These are phyloP conservation scores for Ceratocystis huliohia DNA, from an alignment of 2,329 filamentous ascomycete genomes.

Conservation along the genomic window DNA sequence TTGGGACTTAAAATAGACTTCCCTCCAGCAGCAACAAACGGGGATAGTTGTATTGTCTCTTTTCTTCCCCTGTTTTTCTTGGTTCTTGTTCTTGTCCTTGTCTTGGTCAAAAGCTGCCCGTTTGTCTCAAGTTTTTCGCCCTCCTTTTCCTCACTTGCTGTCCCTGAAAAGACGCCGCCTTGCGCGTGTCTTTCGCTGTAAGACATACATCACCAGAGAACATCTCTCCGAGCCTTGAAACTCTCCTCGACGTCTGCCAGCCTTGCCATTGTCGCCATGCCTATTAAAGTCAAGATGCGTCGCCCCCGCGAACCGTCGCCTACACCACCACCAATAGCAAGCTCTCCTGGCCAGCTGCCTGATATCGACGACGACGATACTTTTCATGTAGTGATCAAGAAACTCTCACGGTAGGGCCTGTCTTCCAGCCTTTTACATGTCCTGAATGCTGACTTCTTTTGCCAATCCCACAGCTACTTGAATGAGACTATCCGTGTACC, in stretches of 20 bases:
- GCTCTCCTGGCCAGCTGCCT: slow-evolving; percentile 26
- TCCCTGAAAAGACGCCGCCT: not conserved
- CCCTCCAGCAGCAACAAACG: not conserved
- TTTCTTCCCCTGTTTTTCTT: not conserved
- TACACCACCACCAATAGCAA: slow-evolving; percentile 6
- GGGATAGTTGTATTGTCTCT: not conserved
- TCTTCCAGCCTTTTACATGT: not conserved
- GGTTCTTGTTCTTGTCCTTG: not conserved
- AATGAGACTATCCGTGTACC: slow-evolving; percentile 50
- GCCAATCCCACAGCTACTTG: slow-evolving; percentile 40
- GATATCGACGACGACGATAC: slow-evolving; percentile 27
- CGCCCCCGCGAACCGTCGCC: slow-evolving; percentile 12
- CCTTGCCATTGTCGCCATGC: slow-evolving; percentile 8
- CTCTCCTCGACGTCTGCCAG: not conserved
- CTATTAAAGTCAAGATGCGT: slow-evolving; percentile 21
- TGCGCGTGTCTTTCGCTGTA: not conserved
- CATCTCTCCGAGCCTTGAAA: not conserved
- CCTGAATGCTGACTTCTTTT: not conserved
- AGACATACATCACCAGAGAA: not conserved
- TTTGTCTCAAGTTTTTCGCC: not conserved
- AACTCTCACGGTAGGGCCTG: slow-evolving; percentile 45
- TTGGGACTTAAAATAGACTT: not conserved
- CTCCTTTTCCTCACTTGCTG: not conserved
- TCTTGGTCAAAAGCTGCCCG: not conserved
- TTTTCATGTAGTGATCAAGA: slow-evolving; percentile 44